phyloP scores from a whole-genome alignment of 2,329 filamentous ascomycete genomes.

The Ophiostoma ulmi region DNA sequence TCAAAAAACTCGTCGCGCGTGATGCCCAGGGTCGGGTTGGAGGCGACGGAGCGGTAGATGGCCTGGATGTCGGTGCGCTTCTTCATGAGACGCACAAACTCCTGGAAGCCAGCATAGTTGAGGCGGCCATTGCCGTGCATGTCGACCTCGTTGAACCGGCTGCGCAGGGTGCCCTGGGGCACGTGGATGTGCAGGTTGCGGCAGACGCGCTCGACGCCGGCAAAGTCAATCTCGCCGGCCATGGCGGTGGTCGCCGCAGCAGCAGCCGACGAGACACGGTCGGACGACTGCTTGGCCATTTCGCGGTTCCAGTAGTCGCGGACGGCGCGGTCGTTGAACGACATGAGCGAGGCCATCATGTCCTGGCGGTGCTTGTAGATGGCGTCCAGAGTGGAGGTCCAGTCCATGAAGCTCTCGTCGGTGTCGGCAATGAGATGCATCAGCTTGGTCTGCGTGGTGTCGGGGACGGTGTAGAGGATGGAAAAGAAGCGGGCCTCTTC shows the following conservation, averaged over 20 bases:
- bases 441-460: constrained; percentile 75
- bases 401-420: constrained; percentile 65
- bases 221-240: constrained; percentile 67
- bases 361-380: constrained; percentile 83
- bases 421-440: constrained; percentile 83
- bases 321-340: constrained; percentile 77
- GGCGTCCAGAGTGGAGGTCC: constrained; percentile 77
- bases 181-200: constrained; percentile 89
- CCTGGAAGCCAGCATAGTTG: constrained; percentile 73
- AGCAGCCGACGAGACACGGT: constrained; percentile 20
- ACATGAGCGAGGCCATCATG: constrained; percentile 82
- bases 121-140: constrained; percentile 59
- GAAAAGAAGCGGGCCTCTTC: constrained; percentile 77
- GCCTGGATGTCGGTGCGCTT: constrained; percentile 73
- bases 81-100: constrained; percentile 78
- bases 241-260: constrained; percentile 45
- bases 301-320: constrained; percentile 80
- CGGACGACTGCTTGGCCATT: constrained; percentile 62
- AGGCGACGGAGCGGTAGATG: constrained; percentile 62
- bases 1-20: constrained; percentile 66
- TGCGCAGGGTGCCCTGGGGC: constrained; percentile 65
- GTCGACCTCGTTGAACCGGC: constrained; percentile 71
- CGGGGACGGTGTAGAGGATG: constrained; percentile 76
- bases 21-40: constrained; percentile 58
- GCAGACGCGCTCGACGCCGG: constrained; percentile 76